Conservation (phyloP, 1,139 yeast genomes). For the Geotrichum histeridarum region DNA sequence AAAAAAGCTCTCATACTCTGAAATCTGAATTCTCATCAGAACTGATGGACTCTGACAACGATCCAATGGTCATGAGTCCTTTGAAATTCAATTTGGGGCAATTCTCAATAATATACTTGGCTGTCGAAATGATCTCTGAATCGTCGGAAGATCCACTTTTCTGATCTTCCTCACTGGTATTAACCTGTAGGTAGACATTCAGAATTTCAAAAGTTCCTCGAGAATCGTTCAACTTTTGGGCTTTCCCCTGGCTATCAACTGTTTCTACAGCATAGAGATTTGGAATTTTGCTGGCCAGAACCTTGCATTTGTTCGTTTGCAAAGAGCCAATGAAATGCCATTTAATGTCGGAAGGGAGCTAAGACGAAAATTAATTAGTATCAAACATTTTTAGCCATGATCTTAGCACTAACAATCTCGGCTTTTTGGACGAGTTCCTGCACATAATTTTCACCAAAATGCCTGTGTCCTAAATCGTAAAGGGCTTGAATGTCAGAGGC, state of each 20-base stretch:
- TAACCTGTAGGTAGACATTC: slow-evolving; percentile 74
- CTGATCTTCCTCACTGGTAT: slow-evolving; percentile 84
- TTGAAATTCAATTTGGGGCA: slow-evolving; percentile 55
- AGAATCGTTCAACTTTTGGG: slow-evolving; percentile 67
- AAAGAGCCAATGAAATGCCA: slow-evolving; percentile 98
- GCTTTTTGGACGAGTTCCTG: slow-evolving; percentile 82
- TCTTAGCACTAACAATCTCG: slow-evolving; percentile 23
- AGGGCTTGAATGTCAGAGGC: slow-evolving; percentile 74
- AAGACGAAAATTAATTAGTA: slow-evolving; percentile 19
- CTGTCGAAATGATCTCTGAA: slow-evolving; percentile 43
- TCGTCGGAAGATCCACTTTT: slow-evolving; percentile 67
- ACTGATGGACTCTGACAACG: slow-evolving; percentile 54
- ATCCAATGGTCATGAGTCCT: slow-evolving; percentile 96
- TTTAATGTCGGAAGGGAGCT: slow-evolving; percentile 75
- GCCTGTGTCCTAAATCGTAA: slow-evolving; percentile 79
- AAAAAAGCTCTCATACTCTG: slow-evolving; percentile 25
- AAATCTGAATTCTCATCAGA: slow-evolving; percentile 68
- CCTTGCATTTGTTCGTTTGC: slow-evolving; percentile 87
- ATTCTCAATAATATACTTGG: slow-evolving; percentile 47
- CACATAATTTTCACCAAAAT: slow-evolving; percentile 95
- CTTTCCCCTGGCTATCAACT: slow-evolving; percentile 75
- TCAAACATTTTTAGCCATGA: background rate
- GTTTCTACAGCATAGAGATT: slow-evolving; percentile 84
- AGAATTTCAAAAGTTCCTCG: slow-evolving; percentile 46
- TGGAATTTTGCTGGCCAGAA: slow-evolving; percentile 62